A percentile compares a stretch with the other conserved stretches of the same genome.
Evolutionary conservation across 345 rosid genomes (phyloP).

Genomic region (Brassica rapa): DNA sequence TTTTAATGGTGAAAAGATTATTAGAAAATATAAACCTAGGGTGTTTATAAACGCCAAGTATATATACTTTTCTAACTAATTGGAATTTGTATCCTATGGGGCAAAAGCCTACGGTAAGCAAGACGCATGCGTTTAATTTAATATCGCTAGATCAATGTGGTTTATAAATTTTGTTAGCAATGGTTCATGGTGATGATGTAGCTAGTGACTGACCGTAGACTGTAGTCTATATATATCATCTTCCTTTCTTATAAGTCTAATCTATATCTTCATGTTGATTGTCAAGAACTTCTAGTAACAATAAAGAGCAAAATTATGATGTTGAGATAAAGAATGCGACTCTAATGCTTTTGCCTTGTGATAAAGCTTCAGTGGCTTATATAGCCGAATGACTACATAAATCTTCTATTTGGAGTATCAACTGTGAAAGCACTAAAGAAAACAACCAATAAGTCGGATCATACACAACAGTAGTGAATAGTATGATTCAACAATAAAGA

Average conservation of each 20-base stretch:
- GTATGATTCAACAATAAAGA: slow-evolving; percentile 11
- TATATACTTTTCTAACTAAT: slow-evolving; percentile 21
- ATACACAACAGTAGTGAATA: neutral
- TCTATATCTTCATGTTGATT: slow-evolving; percentile 10
- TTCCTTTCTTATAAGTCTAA: neutral
- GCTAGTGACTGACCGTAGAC: neutral
- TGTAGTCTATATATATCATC: neutral
- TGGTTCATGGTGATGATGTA: slow-evolving; percentile 4
- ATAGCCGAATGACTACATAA: neutral
- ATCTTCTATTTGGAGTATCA: neutral
- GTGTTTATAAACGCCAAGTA: slow-evolving; percentile 10
- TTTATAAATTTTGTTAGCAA: neutral
- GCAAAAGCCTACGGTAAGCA: slow-evolving; percentile 31
- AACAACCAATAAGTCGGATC: neutral
- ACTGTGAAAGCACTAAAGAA: slow-evolving; percentile 1
- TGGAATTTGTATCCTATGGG: slow-evolving; percentile 32
- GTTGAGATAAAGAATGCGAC: neutral
- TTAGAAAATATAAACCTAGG: slow-evolving; percentile 4
- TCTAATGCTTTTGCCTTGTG: slow-evolving; percentile 22
- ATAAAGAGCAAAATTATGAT: slow-evolving; percentile 13
- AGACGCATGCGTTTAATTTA: slow-evolving; percentile 36
- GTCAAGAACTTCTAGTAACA: neutral
- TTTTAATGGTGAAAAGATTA: neutral
- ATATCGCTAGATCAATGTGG: neutral
- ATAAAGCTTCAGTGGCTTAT: neutral